Percentiles rank a stretch among this genome's conserved stretches.
Conservation (phyloP, 2,329 filamentous ascomycete genomes). For the Fusarium nisikadoi region DNA sequence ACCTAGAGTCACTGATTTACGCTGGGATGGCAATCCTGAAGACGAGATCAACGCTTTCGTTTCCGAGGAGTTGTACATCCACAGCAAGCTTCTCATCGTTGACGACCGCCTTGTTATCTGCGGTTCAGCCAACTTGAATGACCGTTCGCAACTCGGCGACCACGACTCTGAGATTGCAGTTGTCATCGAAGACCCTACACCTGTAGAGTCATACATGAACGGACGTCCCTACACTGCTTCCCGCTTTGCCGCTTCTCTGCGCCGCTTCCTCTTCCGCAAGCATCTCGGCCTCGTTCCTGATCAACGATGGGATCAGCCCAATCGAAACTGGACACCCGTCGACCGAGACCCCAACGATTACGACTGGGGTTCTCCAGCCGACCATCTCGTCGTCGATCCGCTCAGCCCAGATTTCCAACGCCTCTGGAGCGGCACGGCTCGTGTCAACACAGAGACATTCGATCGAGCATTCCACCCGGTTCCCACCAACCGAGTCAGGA, state of each 20-base stretch:
- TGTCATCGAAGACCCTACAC: constrained; percentile 80
- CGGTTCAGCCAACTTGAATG: constrained; percentile 71
- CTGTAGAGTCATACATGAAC: constrained; percentile 78
- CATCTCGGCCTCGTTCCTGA: constrained; percentile 85
- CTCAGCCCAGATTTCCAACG: constrained; percentile 73
- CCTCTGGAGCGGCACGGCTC: constrained; percentile 79
- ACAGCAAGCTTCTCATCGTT: constrained; percentile 79
- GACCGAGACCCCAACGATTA: constrained; percentile 76
- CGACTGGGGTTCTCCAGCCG: constrained; percentile 74
- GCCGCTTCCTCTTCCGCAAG: constrained; percentile 89
- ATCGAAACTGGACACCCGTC: constrained; percentile 82
- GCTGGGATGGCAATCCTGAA: constrained; percentile 66
- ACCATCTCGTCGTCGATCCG: constrained; percentile 79
- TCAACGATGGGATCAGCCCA: constrained; percentile 73
- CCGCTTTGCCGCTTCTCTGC: constrained; percentile 81
- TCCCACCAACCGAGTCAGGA: constrained; percentile 73
- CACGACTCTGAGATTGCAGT: constrained; percentile 94
- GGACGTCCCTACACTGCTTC: constrained; percentile 77
- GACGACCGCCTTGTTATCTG: constrained; percentile 86
- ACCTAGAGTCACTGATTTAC: constrained; percentile 69
- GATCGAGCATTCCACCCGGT: constrained; percentile 83
- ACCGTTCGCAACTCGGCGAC: constrained; percentile 79
- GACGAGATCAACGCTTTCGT: constrained; percentile 70
- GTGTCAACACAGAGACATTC: constrained; percentile 83
- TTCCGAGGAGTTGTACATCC: constrained; percentile 70